phyloP scores from a whole-genome alignment of 192 early-diverging fungal genomes.

The Jimgerdemannia flammicorona region DNA sequence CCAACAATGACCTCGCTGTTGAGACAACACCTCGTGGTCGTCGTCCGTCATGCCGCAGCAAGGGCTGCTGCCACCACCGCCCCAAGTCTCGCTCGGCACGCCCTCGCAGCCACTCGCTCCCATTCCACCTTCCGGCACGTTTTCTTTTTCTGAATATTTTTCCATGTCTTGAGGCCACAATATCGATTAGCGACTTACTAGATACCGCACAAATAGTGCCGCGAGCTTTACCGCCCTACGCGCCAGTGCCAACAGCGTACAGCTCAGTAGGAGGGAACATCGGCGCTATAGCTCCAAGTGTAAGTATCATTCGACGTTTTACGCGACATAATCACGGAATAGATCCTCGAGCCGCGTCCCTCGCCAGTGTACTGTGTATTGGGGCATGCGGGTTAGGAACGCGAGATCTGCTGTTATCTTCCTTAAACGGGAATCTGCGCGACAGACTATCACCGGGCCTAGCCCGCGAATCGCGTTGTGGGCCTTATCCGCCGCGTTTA shows the following conservation, averaged over 20 bases:
- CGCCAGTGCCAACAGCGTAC: slow-evolving; percentile 27
- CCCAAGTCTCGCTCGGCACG: slow-evolving; percentile 24
- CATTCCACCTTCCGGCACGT: slow-evolving; percentile 37
- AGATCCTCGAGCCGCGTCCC: too few species aligned
- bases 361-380: too few species aligned
- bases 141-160: slow-evolving; percentile 1
- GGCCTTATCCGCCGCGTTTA: too few species aligned
- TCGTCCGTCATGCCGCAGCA: slow-evolving; percentile 7
- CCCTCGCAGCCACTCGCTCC: slow-evolving; percentile 23
- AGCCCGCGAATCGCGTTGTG: too few species aligned
- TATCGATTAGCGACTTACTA: too few species aligned
- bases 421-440: too few species aligned
- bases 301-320: slow-evolving; percentile 25
- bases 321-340: background rate
- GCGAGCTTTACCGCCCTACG: slow-evolving; percentile 39
- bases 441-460: too few species aligned
- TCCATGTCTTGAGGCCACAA: background rate
- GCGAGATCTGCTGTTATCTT: too few species aligned
- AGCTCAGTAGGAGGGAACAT: slow-evolving; percentile 26
- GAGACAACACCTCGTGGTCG: too few species aligned
- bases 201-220: slow-evolving; percentile 12
- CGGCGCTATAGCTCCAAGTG: slow-evolving; percentile 51
- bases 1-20: too few species aligned
- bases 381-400: too few species aligned
- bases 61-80: slow-evolving; percentile 23